Evolutionary conservation across 768 basidiomycete genomes (phyloP).

Genomic region (Cystofilobasidium macerans): DNA sequence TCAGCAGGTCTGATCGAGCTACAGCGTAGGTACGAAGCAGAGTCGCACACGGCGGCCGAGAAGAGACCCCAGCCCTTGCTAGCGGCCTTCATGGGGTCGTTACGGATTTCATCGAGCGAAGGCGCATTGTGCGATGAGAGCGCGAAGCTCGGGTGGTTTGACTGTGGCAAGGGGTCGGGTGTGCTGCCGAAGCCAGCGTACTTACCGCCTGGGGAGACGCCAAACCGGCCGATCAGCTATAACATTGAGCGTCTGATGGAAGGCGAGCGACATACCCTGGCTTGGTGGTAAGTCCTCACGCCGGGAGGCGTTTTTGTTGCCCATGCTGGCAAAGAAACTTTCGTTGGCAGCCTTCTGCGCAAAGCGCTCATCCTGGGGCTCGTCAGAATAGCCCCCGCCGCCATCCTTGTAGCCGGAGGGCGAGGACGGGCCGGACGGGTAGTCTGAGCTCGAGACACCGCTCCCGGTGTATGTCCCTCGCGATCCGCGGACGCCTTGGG

Average conservation of each 20-base stretch:
- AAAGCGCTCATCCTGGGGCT: conserved; percentile 28
- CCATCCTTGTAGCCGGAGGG: too few relatives aligned
- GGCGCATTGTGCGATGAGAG: conserved; percentile 74
- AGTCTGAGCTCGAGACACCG: conserved; percentile 43
- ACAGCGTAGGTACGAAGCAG: neutral
- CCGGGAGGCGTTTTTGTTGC: conserved; percentile 66
- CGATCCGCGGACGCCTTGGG: conserved; percentile 78
- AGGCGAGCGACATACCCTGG: conserved; percentile 47
- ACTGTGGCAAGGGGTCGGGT: conserved; percentile 47
- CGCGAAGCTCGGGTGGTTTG: conserved; percentile 55
- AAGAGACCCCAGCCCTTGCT: conserved; percentile 96
- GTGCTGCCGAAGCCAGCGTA: conserved; percentile 89
- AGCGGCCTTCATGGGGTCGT: conserved; percentile 72
- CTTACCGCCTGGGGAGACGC: conserved; percentile 45
- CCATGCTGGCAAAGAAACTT: conserved; percentile 69
- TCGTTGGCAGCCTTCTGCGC: conserved; percentile 77
- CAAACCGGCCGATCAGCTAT: too few relatives aligned
- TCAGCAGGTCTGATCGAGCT: neutral
- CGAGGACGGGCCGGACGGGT: conserved; percentile 43
- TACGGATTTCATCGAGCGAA: conserved; percentile 65
- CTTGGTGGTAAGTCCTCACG: conserved; percentile 74
- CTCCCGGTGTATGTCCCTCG: conserved; percentile 48
- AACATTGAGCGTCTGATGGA: neutral
- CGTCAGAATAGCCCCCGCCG: conserved; percentile 23
- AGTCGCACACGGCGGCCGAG: conserved; percentile 55